A percentile compares a stretch with the other conserved stretches of the same genome.
Conservation (phyloP, 1,139 yeast species). For the Candida tunisiensis region DNA sequence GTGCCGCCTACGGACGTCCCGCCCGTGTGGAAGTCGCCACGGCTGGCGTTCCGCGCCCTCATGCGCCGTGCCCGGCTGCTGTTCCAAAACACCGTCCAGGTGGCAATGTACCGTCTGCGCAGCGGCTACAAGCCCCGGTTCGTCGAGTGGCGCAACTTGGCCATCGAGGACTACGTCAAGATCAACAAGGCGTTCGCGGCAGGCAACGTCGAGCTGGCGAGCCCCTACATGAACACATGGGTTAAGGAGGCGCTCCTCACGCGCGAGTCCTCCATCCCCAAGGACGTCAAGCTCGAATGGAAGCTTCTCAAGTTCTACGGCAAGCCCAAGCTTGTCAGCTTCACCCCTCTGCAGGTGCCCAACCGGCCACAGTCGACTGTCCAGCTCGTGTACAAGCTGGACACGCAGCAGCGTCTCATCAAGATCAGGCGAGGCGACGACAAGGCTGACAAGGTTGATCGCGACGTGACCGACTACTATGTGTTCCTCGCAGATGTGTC, state of each 20-base stretch:
- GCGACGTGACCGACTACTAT: conserved; percentile 53
- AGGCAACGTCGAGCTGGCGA: conserved; percentile 23
- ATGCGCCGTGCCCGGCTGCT: conserved; percentile 8
- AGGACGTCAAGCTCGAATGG: conserved; percentile 50
- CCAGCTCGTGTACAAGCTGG: conserved; percentile 63
- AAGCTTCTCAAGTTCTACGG: conserved; percentile 51
- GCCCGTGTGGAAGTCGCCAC: conserved; percentile 7
- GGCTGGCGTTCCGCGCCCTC: conserved; percentile 8
- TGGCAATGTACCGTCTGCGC: conserved; percentile 45
- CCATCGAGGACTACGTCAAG: conserved; percentile 46
- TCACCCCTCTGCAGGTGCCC: conserved; percentile 53
- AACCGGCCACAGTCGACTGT: conserved; percentile 43
- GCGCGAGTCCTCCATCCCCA: conserved; percentile 40
- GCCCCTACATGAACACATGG: conserved; percentile 36
- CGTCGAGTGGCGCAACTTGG: conserved; percentile 56
- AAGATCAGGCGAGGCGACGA: conserved; percentile 20
- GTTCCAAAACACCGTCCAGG: conserved; percentile 21
- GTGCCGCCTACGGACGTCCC: conserved; percentile 9
- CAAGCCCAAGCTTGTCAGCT: conserved; percentile 55
- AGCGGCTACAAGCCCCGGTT: conserved; percentile 50
- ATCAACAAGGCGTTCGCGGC: conserved; percentile 55
- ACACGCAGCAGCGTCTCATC: conserved; percentile 53
- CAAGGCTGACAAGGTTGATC: conserved; percentile 30
- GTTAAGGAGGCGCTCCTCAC: conserved; percentile 39
- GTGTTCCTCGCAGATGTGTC: conserved; percentile 66